These are phyloP conservation scores for Alternaria longipes DNA, from an alignment of 2,329 filamentous ascomycete species.

Conservation along the genomic window DNA sequence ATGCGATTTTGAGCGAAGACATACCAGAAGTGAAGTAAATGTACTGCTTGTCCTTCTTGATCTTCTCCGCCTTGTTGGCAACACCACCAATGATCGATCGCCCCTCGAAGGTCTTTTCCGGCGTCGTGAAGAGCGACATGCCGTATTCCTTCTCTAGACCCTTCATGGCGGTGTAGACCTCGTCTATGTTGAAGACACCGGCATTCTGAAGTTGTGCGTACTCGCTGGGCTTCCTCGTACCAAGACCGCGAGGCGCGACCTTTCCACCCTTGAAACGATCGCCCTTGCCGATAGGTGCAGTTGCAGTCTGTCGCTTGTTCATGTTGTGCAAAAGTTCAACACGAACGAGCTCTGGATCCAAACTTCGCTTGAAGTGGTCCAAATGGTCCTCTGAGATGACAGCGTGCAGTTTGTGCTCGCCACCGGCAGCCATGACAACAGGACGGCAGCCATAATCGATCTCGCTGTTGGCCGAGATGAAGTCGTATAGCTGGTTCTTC, in stretches of 20 bases:
- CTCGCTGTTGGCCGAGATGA: slow-evolving; percentile 41
- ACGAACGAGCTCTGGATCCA: slow-evolving; percentile 35
- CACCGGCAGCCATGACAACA: slow-evolving; percentile 36
- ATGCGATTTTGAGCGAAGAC: not conserved
- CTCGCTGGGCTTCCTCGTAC: slow-evolving; percentile 48
- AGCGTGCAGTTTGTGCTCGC: slow-evolving; percentile 45
- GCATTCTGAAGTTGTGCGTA: slow-evolving; percentile 42
- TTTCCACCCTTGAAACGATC: slow-evolving; percentile 55
- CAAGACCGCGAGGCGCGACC: slow-evolving; percentile 54
- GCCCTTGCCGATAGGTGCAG: slow-evolving; percentile 50
- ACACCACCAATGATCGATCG: slow-evolving; percentile 51
- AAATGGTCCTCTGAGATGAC: slow-evolving; percentile 38
- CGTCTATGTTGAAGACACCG: slow-evolving; percentile 57
- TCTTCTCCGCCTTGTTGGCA: slow-evolving; percentile 56
- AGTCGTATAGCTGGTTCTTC: slow-evolving; percentile 36
- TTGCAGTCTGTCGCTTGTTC: slow-evolving; percentile 39
- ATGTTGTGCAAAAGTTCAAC: slow-evolving; percentile 36
- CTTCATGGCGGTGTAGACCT: slow-evolving; percentile 57
- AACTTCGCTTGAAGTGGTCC: slow-evolving; percentile 31
- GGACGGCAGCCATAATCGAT: slow-evolving; percentile 50
- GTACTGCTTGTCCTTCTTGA: slow-evolving; percentile 55
- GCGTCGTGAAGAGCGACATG: slow-evolving; percentile 55
- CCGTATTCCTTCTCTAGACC: slow-evolving; percentile 56
- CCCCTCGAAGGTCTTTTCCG: slow-evolving; percentile 57
- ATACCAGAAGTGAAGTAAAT: slow-evolving; percentile 62